Percentiles rank a stretch among this genome's conserved stretches.
phyloP scores from a whole-genome alignment of 441 rosid species.

The Flueggea neowawraea region DNA sequence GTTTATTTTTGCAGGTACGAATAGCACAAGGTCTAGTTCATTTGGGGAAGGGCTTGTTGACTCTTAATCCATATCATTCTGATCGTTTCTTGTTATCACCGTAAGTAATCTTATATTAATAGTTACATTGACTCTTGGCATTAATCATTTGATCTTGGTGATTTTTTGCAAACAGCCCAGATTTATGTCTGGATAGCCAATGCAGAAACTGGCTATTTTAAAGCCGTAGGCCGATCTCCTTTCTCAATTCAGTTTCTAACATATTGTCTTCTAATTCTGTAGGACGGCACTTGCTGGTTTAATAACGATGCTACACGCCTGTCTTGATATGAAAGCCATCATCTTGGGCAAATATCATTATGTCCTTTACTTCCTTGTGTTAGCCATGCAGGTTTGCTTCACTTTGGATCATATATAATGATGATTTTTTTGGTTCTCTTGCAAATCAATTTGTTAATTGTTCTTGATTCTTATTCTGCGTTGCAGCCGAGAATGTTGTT shows the following conservation, averaged over 20 bases:
- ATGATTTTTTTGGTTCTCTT: too few relatives aligned
- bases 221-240: too few relatives aligned
- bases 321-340: constrained; percentile 88
- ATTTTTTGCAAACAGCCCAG: neutral
- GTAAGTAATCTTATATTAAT: constrained; percentile 39
- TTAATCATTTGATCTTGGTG: too few relatives aligned
- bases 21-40: constrained; percentile 96
- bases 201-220: too few relatives aligned
- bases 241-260: neutral
- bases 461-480: neutral
- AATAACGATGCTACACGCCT: constrained; percentile 70
- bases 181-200: neutral
- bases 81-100: constrained; percentile 85
- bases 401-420: too few relatives aligned
- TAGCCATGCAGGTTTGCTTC: constrained; percentile 89
- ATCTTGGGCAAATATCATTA: constrained; percentile 84
- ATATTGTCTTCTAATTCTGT: constrained; percentile 6
- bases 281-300: constrained; percentile 95
- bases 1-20: constrained; percentile 52
- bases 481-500: constrained; percentile 93
- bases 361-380: constrained; percentile 81
- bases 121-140: neutral
- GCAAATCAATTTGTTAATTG: neutral
- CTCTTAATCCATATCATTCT: constrained; percentile 90
- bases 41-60: constrained; percentile 91